phyloP scores from a whole-genome alignment of 192 early-diverging fungal genomes.

The Rhizoclosmatium sp. region DNA sequence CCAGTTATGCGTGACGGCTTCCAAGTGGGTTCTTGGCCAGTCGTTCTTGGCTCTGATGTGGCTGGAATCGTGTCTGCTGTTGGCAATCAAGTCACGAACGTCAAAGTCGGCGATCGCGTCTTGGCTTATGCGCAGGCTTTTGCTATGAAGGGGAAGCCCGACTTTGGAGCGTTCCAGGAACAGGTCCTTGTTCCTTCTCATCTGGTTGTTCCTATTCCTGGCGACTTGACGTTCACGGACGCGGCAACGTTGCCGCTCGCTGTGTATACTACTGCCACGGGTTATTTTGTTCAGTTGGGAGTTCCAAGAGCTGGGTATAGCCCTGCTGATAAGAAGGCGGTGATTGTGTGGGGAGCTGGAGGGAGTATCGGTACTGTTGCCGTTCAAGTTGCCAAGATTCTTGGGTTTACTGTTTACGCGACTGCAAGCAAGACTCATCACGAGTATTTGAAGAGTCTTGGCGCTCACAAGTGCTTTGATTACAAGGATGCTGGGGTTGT shows the following conservation, averaged over 20 bases:
- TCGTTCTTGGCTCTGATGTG: conserved; percentile 29
- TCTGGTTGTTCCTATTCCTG: conserved; percentile 3
- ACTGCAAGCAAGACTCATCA: conserved; percentile 23
- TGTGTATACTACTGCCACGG: not conserved
- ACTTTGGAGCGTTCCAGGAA: conserved; percentile 29
- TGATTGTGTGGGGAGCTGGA: conserved; percentile 31
- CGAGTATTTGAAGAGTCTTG: conserved; percentile 15
- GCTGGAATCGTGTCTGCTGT: conserved; percentile 17
- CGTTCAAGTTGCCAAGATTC: conserved; percentile 14
- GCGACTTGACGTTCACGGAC: conserved; percentile 18
- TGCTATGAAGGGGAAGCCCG: conserved; percentile 10
- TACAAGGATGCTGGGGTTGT: conserved; percentile 25
- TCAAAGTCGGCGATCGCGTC: conserved; percentile 26
- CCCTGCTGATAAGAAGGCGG: conserved; percentile 2
- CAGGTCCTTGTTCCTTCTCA: conserved; percentile 12
- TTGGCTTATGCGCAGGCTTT: conserved; percentile 20
- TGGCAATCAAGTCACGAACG: conserved; percentile 9
- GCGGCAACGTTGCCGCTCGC: conserved; percentile 28
- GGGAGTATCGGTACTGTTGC: conserved; percentile 20
- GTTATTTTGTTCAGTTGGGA: not conserved
- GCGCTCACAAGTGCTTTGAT: conserved; percentile 26
- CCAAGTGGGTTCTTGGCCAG: conserved; percentile 8
- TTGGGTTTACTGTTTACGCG: conserved; percentile 29
- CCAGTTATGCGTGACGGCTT: conserved; percentile 10
- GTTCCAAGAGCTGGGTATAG: not conserved